Percentiles rank a stretch among this genome's conserved stretches.
phyloP scores from a whole-genome alignment of 2,329 filamentous ascomycete species.

The Alternaria ventricosa region DNA sequence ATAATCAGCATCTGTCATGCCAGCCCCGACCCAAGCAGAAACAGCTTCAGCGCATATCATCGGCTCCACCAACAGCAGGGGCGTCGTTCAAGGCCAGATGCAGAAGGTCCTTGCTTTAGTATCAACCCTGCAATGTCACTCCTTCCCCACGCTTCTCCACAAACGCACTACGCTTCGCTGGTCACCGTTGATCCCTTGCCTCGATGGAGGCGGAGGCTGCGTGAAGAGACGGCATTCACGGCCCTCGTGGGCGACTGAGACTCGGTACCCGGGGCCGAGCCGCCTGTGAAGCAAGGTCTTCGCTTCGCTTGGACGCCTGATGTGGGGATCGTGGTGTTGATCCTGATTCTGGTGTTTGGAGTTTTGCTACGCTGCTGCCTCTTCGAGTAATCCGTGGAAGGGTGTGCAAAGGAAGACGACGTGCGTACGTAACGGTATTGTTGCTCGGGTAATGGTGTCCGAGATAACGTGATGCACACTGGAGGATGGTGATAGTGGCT shows the following conservation, averaged over 20 bases:
- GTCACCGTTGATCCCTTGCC: slow-evolving; percentile 8
- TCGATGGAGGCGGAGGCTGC: not conserved
- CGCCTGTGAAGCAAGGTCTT: slow-evolving; percentile 4
- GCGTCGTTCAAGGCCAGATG: not conserved
- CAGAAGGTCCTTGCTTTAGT: slow-evolving; percentile 7
- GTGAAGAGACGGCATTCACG: not conserved
- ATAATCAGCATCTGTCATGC: not conserved
- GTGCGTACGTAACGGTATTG: not conserved
- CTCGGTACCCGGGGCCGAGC: not conserved
- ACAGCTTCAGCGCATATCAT: slow-evolving; percentile 8
- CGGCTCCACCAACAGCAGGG: slow-evolving; percentile 7
- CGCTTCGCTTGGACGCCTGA: not conserved
- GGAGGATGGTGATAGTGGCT: not conserved
- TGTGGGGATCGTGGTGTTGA: not conserved
- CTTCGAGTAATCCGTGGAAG: not conserved
- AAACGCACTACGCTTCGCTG: slow-evolving; percentile 1
- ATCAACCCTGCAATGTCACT: slow-evolving; percentile 3
- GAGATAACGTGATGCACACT: not conserved
- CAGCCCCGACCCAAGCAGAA: not conserved
- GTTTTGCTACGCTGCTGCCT: not conserved
- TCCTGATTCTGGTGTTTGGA: not conserved
- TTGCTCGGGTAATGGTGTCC: not conserved
- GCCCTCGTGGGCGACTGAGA: not conserved
- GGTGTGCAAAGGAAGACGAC: not conserved
- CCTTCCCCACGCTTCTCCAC: slow-evolving; percentile 15